Evolutionary conservation across 2,329 filamentous ascomycete species (phyloP).

Genomic region (Periconia macrospinosa): DNA sequence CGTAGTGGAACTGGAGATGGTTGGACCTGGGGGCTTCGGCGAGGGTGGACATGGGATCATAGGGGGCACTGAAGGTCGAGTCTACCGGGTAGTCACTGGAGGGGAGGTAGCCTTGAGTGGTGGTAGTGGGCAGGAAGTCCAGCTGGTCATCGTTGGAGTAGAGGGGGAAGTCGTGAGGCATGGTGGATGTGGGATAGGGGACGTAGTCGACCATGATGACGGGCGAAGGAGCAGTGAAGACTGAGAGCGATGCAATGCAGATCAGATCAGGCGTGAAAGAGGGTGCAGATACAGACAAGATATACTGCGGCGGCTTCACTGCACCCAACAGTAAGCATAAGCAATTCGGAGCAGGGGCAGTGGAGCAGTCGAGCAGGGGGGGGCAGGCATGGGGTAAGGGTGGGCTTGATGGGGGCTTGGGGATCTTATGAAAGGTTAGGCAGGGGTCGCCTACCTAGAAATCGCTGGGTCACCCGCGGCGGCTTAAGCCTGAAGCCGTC

Average conservation of each 20-base stretch:
- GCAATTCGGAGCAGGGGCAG: slow-evolving; percentile 16
- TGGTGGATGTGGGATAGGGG: slow-evolving; percentile 28
- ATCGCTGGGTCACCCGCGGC: slow-evolving; percentile 21
- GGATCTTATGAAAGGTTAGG: slow-evolving; percentile 23
- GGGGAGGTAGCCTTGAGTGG: slow-evolving; percentile 28
- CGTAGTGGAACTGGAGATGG: slow-evolving; percentile 40
- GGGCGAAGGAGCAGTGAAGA: not conserved
- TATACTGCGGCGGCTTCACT: slow-evolving; percentile 19
- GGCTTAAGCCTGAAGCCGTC: slow-evolving; percentile 26
- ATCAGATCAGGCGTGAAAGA: not conserved
- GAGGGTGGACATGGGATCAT: slow-evolving; percentile 39
- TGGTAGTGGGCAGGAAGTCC: slow-evolving; percentile 31
- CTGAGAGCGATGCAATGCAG: not conserved
- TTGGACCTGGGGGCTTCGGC: slow-evolving; percentile 33
- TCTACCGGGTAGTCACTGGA: slow-evolving; percentile 33
- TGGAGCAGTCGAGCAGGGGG: slow-evolving; percentile 6
- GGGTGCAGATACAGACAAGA: slow-evolving; percentile 10
- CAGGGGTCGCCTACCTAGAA: slow-evolving; percentile 40
- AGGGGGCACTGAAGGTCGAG: slow-evolving; percentile 42
- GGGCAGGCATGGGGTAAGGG: not conserved
- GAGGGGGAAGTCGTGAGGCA: slow-evolving; percentile 43
- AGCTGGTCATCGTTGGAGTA: slow-evolving; percentile 40
- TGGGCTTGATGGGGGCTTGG: slow-evolving; percentile 16
- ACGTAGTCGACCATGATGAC: slow-evolving; percentile 41
- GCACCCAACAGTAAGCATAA: slow-evolving; percentile 32